Evolutionary conservation across 192 early-diverging fungal species (phyloP).

Genomic region (Coemansia sp.): DNA sequence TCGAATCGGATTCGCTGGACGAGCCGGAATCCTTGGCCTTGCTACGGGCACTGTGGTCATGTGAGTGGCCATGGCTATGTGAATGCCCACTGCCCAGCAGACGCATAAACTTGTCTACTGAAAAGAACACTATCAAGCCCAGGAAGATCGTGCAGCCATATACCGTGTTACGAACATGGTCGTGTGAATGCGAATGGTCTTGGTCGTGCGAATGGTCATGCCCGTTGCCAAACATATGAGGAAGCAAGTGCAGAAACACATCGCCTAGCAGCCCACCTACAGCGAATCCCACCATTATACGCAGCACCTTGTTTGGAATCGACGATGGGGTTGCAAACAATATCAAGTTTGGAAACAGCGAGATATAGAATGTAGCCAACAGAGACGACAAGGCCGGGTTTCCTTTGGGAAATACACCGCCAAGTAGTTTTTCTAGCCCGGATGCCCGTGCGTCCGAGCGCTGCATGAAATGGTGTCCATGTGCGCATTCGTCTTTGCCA

Average conservation of each 20-base stretch:
- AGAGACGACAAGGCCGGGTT: constrained; percentile 55
- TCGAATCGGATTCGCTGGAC: constrained; percentile 24
- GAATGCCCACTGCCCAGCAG: constrained; percentile 62
- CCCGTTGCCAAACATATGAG: constrained; percentile 68
- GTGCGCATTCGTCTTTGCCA: constrained; percentile 16
- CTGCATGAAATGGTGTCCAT: constrained; percentile 15
- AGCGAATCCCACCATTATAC: constrained; percentile 80
- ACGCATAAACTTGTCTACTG: constrained; percentile 84
- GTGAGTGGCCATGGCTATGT: constrained; percentile 51
- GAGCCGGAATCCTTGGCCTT: constrained; percentile 5
- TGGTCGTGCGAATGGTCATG: constrained; percentile 33
- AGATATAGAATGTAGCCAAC: constrained; percentile 76
- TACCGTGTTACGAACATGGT: constrained; percentile 57
- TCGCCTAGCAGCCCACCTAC: constrained; percentile 84
- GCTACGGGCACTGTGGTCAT: constrained; percentile 34
- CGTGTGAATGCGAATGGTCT: constrained; percentile 40
- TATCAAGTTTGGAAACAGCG: constrained; percentile 76
- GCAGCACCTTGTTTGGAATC: constrained; percentile 52
- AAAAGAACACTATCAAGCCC: constrained; percentile 73
- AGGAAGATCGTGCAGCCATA: constrained; percentile 74
- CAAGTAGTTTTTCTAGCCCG: constrained; percentile 44
- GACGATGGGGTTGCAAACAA: constrained; percentile 76
- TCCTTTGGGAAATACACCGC: constrained; percentile 48
- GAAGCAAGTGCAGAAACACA: constrained; percentile 80
- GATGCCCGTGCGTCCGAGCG: constrained; percentile 10